A percentile compares a stretch with the other conserved stretches of the same genome.
Conservation (phyloP, 2,329 filamentous ascomycete genomes). For the Cercospora zeina region DNA sequence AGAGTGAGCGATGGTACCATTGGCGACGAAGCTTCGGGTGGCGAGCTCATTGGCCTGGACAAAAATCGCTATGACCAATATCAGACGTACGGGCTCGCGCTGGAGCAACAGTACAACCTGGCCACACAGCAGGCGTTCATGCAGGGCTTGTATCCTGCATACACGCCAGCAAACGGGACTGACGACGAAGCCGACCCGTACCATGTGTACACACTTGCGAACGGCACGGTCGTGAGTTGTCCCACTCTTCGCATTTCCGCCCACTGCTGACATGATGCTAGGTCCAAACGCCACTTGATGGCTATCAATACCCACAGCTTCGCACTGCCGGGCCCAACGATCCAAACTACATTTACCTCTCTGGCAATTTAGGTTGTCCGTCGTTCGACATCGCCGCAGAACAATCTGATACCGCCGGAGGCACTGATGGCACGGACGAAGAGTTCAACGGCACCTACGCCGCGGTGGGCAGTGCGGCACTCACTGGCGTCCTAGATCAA, state of each 20-base stretch:
- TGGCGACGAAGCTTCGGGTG: slow-evolving; percentile 32
- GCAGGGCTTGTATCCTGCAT: slow-evolving; percentile 61
- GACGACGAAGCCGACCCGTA: slow-evolving; percentile 39
- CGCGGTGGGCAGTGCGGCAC: slow-evolving; percentile 46
- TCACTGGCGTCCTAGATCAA: slow-evolving; percentile 46
- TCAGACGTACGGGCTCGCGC: slow-evolving; percentile 52
- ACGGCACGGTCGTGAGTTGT: slow-evolving; percentile 43
- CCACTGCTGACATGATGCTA: slow-evolving; percentile 15
- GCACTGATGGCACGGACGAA: slow-evolving; percentile 22
- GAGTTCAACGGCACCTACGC: slow-evolving; percentile 53
- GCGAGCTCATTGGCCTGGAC: slow-evolving; percentile 50
- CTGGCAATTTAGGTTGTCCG: slow-evolving; percentile 44
- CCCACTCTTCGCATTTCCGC: neutral
- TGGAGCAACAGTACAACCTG: slow-evolving; percentile 50
- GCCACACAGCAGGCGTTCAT: slow-evolving; percentile 62
- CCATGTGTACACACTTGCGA: slow-evolving; percentile 48
- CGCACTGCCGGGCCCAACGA: slow-evolving; percentile 49
- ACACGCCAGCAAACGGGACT: slow-evolving; percentile 34
- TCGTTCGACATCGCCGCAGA: slow-evolving; percentile 38
- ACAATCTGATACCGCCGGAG: slow-evolving; percentile 46
- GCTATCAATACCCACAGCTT: slow-evolving; percentile 60
- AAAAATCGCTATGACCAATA: slow-evolving; percentile 46
- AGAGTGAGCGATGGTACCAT: slow-evolving; percentile 28
- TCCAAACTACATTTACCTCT: slow-evolving; percentile 53
- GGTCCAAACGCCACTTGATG: slow-evolving; percentile 52